Evolutionary conservation across 495 filamentous ascomycete species (phyloP), one percentile per base, ranked within the genome.

Genomic region (Apodospora peruviana): DNA sequence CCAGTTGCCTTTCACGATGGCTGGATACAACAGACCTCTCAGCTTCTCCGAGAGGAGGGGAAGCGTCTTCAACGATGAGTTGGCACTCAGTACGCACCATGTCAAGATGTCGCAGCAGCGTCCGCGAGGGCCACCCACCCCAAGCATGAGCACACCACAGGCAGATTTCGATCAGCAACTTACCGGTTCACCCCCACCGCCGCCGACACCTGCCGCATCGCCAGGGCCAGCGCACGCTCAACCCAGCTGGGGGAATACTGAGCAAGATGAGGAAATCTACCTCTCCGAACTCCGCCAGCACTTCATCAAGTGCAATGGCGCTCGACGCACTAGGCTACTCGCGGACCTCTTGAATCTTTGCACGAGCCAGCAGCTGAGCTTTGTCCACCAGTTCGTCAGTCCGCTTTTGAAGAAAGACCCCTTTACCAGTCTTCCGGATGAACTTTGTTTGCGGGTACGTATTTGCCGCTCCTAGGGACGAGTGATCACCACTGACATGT

Each of bases 391-490:
- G 55, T 91, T 93, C 61, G 90, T 98, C 45, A 86, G 86, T 53
- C 93, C 93, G 29, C 74, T 90, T 40, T 72, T 98, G 50, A 95
- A 95, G 67, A 96, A 96, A 64, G 93, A 98, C 69, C 93, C 93
- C 0, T 96, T 98, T 51, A 83, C 79, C 38, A 83, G 82, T 24
- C 76, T 97, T 40, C 93, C 93, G 5, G 90, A 91, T 65, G 93
- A 98, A 65, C 67, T 98, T 34, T 96, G 91, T 61, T 74, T 97
- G 50, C 77, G 88, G 55, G 89, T 95, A 78, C 61, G 79, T 58
- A 11, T 37, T 48, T 36, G 24, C 17, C 20, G 9, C 21, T 23
- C 45, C 21, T n/a, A 9, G 24, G 24, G 1, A 12, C 1, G 2
- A 3, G 11, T 23, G 21, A 27, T n/a, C 12, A 14, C 18, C 9